A percentile compares a stretch with the other conserved stretches of the same genome.
Evolutionary conservation across 345 rosid genomes (phyloP).

Genomic region (Bruguiera sexangula): DNA sequence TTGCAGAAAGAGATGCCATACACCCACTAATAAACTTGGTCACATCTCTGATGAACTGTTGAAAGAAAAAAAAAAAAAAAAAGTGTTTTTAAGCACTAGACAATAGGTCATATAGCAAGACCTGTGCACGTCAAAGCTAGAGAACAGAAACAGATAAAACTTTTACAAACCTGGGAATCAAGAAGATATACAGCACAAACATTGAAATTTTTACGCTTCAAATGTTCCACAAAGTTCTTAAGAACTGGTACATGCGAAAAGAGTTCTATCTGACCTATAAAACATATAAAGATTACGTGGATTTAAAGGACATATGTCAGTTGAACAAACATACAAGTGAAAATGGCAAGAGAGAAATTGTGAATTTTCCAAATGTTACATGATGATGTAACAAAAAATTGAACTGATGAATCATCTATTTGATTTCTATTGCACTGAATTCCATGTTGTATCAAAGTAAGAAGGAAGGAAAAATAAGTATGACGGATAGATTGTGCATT

Average conservation of each 20-base stretch:
- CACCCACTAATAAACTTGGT: constrained; percentile 94
- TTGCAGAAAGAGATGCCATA: constrained; percentile 94
- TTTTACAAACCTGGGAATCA: constrained; percentile 78
- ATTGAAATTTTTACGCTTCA: constrained; percentile 72
- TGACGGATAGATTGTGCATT: neutral
- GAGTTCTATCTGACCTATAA: constrained; percentile 82
- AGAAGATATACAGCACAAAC: constrained; percentile 83
- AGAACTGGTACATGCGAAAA: constrained; percentile 90
- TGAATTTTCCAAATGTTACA: neutral
- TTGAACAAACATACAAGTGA: neutral
- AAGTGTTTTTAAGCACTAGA: neutral
- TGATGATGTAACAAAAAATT: neutral
- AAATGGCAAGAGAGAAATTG: neutral
- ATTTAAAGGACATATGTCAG: neutral
- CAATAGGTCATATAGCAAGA: neutral
- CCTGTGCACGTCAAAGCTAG: neutral
- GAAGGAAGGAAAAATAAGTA: neutral
- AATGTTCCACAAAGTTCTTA: constrained; percentile 83
- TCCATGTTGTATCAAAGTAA: neutral
- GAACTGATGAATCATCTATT: too few species aligned
- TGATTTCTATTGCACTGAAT: neutral
- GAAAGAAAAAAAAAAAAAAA: neutral
- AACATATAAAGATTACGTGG: neutral
- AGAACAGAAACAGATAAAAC: constrained; percentile 2
- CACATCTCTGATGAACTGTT: constrained; percentile 81